Evolutionary conservation across 768 basidiomycete species (phyloP).

Genomic region (Lepiota subincarnata): DNA sequence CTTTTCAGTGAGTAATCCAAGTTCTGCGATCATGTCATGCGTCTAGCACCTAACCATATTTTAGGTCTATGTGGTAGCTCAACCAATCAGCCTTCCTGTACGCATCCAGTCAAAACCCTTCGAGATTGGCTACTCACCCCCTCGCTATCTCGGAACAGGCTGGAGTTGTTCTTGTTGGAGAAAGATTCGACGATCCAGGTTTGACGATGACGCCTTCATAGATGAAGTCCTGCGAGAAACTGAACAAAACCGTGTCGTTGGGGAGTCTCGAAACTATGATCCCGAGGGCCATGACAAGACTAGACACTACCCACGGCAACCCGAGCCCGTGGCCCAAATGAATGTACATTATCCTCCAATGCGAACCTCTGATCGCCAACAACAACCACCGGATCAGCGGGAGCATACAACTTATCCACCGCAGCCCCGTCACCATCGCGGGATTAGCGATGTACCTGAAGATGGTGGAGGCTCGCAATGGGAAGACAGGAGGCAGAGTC

Average conservation of each 20-base stretch:
- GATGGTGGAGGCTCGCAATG: not conserved
- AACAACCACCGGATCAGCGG: not conserved
- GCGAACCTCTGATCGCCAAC: not conserved
- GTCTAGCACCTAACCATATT: not conserved
- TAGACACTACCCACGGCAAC: not conserved
- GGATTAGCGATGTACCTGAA: not conserved
- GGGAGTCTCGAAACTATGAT: not conserved
- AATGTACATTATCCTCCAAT: not conserved
- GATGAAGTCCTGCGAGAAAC: conserved; percentile 6
- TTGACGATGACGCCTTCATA: conserved; percentile 8
- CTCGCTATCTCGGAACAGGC: not conserved
- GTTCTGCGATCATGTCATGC: not conserved
- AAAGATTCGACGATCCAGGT: not conserved
- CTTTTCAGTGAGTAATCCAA: not conserved
- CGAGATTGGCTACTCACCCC: not conserved
- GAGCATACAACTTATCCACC: not conserved
- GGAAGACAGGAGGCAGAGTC: not conserved
- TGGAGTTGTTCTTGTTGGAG: not conserved
- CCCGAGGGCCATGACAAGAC: not conserved
- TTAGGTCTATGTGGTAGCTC: conserved; percentile 6
- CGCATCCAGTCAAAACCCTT: too few species aligned
- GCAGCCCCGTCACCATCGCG: not conserved
- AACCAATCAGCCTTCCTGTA: conserved; percentile 7
- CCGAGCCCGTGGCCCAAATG: conserved; percentile 8
- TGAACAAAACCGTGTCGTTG: not conserved